Percentiles rank a stretch among this genome's conserved stretches.
Conservation (phyloP, 805 yeast genomes). For the Myxozyma kluyveri region DNA sequence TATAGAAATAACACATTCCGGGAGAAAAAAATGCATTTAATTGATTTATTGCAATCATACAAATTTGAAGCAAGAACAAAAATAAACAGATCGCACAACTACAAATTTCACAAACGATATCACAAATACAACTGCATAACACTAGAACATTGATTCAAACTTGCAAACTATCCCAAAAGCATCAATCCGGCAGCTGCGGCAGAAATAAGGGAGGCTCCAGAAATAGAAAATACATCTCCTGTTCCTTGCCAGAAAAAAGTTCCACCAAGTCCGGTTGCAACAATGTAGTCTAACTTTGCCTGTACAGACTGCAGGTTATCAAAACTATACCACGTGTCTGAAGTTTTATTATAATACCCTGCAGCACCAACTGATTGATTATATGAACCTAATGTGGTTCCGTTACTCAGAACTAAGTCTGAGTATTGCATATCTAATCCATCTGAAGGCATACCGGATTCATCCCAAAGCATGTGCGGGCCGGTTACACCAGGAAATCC, state of each 20-base stretch:
- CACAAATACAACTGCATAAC: too few species aligned
- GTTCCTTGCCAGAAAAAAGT: conserved; percentile 75
- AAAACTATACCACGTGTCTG: conserved; percentile 51
- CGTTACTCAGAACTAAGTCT: conserved; percentile 44
- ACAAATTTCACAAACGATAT: too few species aligned
- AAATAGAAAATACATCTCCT: conserved; percentile 13
- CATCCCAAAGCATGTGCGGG: conserved; percentile 47
- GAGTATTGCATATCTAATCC: conserved; percentile 54
- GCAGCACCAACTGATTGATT: conserved; percentile 57
- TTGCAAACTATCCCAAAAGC: background rate
- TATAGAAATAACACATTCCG: too few species aligned
- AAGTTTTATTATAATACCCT: conserved; percentile 45
- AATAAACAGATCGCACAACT: background rate
- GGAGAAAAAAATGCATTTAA: too few species aligned
- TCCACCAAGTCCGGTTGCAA: conserved; percentile 57
- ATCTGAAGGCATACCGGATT: conserved; percentile 43
- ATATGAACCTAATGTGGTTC: conserved; percentile 30
- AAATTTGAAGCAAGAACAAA: too few species aligned
- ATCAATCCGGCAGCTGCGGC: background rate
- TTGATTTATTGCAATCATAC: too few species aligned
- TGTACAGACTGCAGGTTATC: conserved; percentile 58
- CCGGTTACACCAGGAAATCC: conserved; percentile 46
- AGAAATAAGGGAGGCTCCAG: conserved; percentile 10
- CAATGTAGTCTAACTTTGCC: conserved; percentile 61
- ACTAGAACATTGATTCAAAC: too few species aligned